Base-by-base conservation (phyloP, 257 asterid species). In the Jaltomata sinuosa region DNA sequence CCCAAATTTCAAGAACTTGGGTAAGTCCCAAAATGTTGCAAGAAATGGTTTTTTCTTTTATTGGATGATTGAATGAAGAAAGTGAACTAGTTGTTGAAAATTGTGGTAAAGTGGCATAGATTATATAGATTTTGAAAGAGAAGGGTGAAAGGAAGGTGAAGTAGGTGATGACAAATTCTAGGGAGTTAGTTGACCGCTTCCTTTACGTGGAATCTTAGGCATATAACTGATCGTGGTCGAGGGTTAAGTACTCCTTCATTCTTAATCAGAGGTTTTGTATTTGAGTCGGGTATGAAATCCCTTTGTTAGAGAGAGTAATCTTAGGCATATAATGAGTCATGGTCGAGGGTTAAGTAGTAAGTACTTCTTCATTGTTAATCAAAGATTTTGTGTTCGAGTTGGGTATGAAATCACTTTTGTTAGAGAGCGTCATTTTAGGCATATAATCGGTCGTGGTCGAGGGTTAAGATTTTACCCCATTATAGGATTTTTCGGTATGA, bases 101-200 rank as follows among this genome's bases (percentile, higher is more conserved):
- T 14, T 36, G 50, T 38, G 22, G 22, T 0, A 16, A 74, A 45
- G 40, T 45, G 11, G 25, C 9, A 45, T 1, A 74, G 81, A 74
- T 45, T 74, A 42, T 74, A 74, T 74, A 74, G 81, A 74, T 3
- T 6, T 68, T 29, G 54, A 71, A 83, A 42, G 27, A 36, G 82
- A 49, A 8, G 27, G 47, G 14, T 1, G 22, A 61, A 42, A 18
- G 79, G 59, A 50, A 64, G 78, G 25, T 29, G 79, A 78, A 34
- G 82, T 11, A 52, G 79, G n/a, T 14, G 4, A 14, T 19, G 34
- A 29, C 54, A 38, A 67, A 22, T 45, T 45, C 6, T 2, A 81
- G 61, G 34, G 80, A 57, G 42, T 53, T 76, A 16, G 87, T 79
- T 84, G 87, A 79, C 87, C 55, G 52, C 34, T 84, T 84, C 84